Evolutionary conservation across 139 green algal genomes (phyloP).

Genomic region (Chlamydomonas urium): DNA sequence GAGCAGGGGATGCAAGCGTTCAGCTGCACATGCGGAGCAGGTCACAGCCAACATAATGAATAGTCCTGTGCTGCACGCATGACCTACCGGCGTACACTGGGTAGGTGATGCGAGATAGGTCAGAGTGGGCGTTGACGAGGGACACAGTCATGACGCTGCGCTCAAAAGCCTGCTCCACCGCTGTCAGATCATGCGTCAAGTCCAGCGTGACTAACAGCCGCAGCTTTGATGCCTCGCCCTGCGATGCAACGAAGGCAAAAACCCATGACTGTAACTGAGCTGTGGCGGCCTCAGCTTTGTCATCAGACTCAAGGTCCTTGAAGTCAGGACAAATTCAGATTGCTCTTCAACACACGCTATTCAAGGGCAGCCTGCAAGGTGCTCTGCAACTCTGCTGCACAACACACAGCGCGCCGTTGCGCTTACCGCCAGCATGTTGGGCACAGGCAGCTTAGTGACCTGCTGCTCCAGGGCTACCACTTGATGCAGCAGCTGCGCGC

Average conservation of each 20-base stretch:
- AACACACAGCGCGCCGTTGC: too few relatives aligned
- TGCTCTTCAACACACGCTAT: too few relatives aligned
- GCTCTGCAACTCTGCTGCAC: too few relatives aligned
- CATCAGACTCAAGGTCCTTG: too few relatives aligned
- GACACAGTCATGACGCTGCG: slow-evolving; percentile 29
- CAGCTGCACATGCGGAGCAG: too few relatives aligned
- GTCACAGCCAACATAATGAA: too few relatives aligned
- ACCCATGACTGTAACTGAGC: too few relatives aligned
- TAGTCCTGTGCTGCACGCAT: neutral
- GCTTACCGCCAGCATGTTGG: neutral
- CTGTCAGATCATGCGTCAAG: slow-evolving; percentile 17
- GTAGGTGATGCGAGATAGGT: slow-evolving; percentile 35
- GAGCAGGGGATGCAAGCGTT: too few relatives aligned
- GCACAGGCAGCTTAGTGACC: slow-evolving; percentile 10
- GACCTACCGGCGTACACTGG: slow-evolving; percentile 32
- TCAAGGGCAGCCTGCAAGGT: too few relatives aligned
- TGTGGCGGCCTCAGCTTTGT: too few relatives aligned
- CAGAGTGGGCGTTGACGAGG: slow-evolving; percentile 38
- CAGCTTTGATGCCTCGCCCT: slow-evolving; percentile 7
- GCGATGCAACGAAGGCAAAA: neutral
- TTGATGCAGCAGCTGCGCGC: neutral
- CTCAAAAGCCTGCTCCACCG: slow-evolving; percentile 4
- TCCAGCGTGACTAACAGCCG: slow-evolving; percentile 43
- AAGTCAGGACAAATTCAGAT: too few relatives aligned
- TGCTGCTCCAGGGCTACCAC: neutral